Base-by-base conservation (phyloP, 2,329 filamentous ascomycete genomes). In the Anthostomella pinea region DNA sequence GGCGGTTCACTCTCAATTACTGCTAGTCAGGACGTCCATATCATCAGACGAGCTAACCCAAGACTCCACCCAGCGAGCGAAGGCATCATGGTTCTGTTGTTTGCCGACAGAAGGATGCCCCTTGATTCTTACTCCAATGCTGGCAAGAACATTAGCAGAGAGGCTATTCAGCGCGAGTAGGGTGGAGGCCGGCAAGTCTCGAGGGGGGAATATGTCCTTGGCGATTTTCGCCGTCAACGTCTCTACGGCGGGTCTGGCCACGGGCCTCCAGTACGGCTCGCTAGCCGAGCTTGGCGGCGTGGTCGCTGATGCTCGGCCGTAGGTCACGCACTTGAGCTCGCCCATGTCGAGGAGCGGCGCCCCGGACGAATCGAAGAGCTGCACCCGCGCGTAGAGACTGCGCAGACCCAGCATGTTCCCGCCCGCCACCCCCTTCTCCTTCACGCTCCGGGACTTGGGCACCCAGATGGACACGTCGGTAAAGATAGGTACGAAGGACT, bases 281-380 rank as follows among this genome's bases (percentile, higher is more conserved):
- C 37, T 29, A 13, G 10, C 11, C 6, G 13, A n/a, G n/a, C n/a
- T 20, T 3, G 30, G 27, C 6, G n/a, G 6, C 6, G 8, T 22
- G 1, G 2, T 15, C 3, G 29, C 30, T 5, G 21, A 14, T 11
- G 10, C 29, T 2, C 38, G 34, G 18, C 41, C 41, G 16, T 35
- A 41, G 8, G 26, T 16, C 6, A 41, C 35, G 11, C 41, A 45
- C 30, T 36, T 45, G 9, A 45, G 35, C 26, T 44, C 41, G 5
- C 31, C 28, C 3, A 44, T 44, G 13, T 44, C 37, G 1, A 44
- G 16, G 10, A 44, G 31, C 15, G 37, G 41, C n/a, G 10, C 10
- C 7, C 41, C 41, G 3, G 41, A 29, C 4, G 11, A 8, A 14
- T 8, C 30, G 6, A 5, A 33, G 4, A 44, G 31, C 20, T 44